Evolutionary conservation across 805 yeast species (phyloP).

Genomic region (Cyberlindnera mississippiensis): DNA sequence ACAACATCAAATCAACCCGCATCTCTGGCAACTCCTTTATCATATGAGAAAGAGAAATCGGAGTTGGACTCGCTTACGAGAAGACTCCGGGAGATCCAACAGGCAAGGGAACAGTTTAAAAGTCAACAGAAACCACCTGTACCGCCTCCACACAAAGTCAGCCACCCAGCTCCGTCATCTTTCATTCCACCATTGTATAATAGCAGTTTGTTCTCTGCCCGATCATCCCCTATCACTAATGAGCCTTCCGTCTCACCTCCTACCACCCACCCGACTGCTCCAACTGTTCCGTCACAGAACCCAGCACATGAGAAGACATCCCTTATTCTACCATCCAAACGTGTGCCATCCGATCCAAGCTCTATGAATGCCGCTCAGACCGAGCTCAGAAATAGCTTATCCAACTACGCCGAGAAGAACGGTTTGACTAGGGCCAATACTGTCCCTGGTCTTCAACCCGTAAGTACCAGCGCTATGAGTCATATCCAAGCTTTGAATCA

Average conservation of each 20-base stretch:
- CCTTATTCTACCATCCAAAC: slow-evolving; percentile 3
- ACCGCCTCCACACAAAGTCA: slow-evolving; percentile 16
- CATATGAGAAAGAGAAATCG: not conserved
- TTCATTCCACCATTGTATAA: slow-evolving; percentile 8
- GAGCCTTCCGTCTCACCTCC: not conserved
- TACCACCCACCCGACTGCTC: not conserved
- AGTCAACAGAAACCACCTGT: slow-evolving; percentile 7
- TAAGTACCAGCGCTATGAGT: slow-evolving; percentile 16
- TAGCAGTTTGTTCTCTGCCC: slow-evolving; percentile 3
- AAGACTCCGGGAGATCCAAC: slow-evolving; percentile 4
- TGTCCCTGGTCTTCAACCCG: slow-evolving; percentile 1
- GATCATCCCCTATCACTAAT: not conserved
- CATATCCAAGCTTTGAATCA: slow-evolving; percentile 4
- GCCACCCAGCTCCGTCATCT: slow-evolving; percentile 15
- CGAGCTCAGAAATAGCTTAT: slow-evolving; percentile 12
- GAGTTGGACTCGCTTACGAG: not conserved
- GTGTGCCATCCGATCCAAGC: slow-evolving; percentile 8
- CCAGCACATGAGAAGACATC: not conserved
- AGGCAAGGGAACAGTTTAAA: slow-evolving; percentile 1
- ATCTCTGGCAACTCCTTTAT: not conserved
- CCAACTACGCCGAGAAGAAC: slow-evolving; percentile 2
- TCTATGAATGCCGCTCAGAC: slow-evolving; percentile 15
- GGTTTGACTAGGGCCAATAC: slow-evolving; percentile 12
- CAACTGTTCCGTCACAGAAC: not conserved
- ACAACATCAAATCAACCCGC: not conserved